Conservation (phyloP, 768 basidiomycete genomes). For the Phanerochaete carnosa region DNA sequence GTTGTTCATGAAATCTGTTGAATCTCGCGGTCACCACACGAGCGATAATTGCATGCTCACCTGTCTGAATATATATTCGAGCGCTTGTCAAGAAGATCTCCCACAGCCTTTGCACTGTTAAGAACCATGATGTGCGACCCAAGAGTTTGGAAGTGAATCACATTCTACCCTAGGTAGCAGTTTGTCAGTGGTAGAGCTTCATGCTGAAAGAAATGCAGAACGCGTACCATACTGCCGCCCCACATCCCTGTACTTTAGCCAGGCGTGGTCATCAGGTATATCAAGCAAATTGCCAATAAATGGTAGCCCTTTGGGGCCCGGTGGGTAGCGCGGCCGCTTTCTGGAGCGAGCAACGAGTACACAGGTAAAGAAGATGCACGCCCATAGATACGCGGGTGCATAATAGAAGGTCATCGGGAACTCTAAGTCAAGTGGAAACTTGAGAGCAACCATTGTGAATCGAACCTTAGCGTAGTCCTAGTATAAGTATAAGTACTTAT, state of each 20-base stretch:
- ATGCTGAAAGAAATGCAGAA: not conserved
- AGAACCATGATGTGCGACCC: slow-evolving; percentile 22
- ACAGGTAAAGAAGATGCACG: not conserved
- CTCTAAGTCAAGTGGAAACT: too few relatives aligned
- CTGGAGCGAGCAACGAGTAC: not conserved
- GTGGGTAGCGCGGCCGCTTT: slow-evolving; percentile 5
- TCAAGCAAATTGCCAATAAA: slow-evolving; percentile 19
- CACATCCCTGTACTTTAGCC: slow-evolving; percentile 16
- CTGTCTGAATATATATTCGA: slow-evolving; percentile 21
- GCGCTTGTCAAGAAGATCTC: slow-evolving; percentile 25
- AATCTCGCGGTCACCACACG: not conserved
- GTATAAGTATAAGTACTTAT: too few relatives aligned
- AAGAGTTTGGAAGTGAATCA: slow-evolving; percentile 20
- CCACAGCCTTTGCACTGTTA: slow-evolving; percentile 16
- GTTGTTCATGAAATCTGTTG: not conserved
- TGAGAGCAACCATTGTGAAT: too few relatives aligned
- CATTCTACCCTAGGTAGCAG: slow-evolving; percentile 9
- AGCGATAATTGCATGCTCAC: not conserved
- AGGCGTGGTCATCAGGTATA: slow-evolving; percentile 12
- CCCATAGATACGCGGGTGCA: too few relatives aligned
- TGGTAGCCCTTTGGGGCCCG: slow-evolving; percentile 14
- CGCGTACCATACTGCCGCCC: slow-evolving; percentile 9
- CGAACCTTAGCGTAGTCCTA: too few relatives aligned
- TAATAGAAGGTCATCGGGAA: too few relatives aligned
- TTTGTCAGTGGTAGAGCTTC: not conserved